Percentiles rank a stretch among this genome's conserved stretches.
Conservation (phyloP, 495 filamentous ascomycete species). For the Geopyxis carbonaria region DNA sequence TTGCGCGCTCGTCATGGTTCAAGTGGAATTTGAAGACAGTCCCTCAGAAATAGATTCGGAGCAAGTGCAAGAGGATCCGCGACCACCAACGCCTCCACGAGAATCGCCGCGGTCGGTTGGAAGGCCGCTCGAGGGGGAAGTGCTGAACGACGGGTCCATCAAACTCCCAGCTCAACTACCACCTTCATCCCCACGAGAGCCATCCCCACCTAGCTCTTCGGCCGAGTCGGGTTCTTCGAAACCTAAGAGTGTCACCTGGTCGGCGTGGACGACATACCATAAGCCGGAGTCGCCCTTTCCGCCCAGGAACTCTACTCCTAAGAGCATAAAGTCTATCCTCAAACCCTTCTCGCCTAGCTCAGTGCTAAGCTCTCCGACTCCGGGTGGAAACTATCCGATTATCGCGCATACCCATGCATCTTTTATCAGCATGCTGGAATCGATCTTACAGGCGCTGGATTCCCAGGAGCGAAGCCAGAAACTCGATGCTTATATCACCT, state of each 20-base stretch:
- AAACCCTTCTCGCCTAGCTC: constrained; percentile 33
- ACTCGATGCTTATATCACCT: constrained; percentile 70
- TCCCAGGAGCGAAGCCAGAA: constrained; percentile 47
- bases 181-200: constrained; percentile 28
- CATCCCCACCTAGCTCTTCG: constrained; percentile 46
- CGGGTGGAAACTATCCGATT: constrained; percentile 8
- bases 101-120: constrained; percentile 22
- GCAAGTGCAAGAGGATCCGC: no score
- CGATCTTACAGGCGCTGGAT: constrained; percentile 59
- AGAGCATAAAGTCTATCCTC: constrained; percentile 70
- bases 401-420: constrained; percentile 26
- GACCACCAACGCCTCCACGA: constrained; percentile 20
- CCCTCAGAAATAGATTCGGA: no score
- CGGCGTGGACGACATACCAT: constrained; percentile 53
- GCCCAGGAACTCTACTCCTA: constrained; percentile 33
- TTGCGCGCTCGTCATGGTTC: no score
- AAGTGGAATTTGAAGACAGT: no score
- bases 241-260: constrained; percentile 45
- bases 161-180: constrained; percentile 16
- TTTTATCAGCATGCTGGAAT: constrained; percentile 66
- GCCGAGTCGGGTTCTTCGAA: constrained; percentile 36
- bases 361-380: neutral
- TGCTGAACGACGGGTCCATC: constrained; percentile 10
- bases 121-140: constrained; percentile 5
- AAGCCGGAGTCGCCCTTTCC: constrained; percentile 35